Base-by-base conservation (phyloP, 192 early-diverging fungal genomes). In the Podila epicladia region DNA sequence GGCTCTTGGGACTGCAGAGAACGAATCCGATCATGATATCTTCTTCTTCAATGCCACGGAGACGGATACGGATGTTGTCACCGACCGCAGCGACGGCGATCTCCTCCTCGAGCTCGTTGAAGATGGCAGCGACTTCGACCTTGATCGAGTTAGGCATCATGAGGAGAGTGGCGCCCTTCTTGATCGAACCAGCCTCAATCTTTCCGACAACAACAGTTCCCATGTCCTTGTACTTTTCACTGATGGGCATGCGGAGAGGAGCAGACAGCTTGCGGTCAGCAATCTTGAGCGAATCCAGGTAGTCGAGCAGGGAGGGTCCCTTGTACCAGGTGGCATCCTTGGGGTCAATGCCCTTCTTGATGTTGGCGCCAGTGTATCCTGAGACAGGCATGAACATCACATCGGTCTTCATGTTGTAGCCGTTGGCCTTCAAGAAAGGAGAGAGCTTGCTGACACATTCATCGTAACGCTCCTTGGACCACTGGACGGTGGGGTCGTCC, bases 211-310 rank as follows among this genome's bases (percentile, higher is more conserved):
- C 89, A 45, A 99, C 84, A 2, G 95, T 97, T 65, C 98, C 98
- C 97, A 99, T 97, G 78, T 99, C 97, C 91, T 94, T 95, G 89
- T 95, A 96, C 78, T 96, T 98, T 82, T 97, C 97, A 70, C 92
- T 89, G 77, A 99, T 92, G 59, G 98, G 95, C 83, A 99, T 93
- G 83, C 97, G 91, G 68, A 99, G 83, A 20, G 97, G 97, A 2
- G 93, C 95, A 76, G 92, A 89, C 58, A 93, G 84, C 71, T 97
- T 96, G 80, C 97, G 91, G 69, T 98, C 96, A 5, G 92, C 84
- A 29, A 95, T 83, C 71, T 94, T 87, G 87, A 96, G 86, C 33
- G 72, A 73, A 83, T 99, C 97, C 53, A 99, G 87, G 35, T 91
- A 90, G 72, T 93, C 93, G 35, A 99, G 86, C 29, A 99, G 90